Percentiles rank a stretch among this genome's conserved stretches.
Conservation (phyloP, 176 grass and related monocot species). For the Hordeum marinum region DNA sequence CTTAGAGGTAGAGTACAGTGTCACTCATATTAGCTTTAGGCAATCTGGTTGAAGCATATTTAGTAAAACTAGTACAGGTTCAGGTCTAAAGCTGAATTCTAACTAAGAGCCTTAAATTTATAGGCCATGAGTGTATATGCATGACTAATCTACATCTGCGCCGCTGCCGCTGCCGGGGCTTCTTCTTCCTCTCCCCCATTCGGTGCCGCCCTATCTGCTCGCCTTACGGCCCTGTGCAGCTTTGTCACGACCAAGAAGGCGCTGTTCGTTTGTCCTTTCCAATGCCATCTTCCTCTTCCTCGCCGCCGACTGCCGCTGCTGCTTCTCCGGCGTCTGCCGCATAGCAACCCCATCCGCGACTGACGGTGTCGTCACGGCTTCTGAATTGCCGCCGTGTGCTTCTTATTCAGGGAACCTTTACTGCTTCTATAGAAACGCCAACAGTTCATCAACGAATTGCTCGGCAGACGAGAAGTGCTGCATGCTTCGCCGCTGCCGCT, state of each 20-base stretch:
- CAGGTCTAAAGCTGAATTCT: no score
- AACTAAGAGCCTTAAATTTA: no score
- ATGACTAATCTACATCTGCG: no score
- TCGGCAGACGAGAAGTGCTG: no score
- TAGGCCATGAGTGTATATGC: no score
- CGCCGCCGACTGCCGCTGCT: neutral
- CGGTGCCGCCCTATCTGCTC: neutral
- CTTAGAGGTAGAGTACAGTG: no score
- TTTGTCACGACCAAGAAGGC: conserved; percentile 16
- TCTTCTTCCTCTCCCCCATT: neutral
- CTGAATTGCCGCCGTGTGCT: neutral
- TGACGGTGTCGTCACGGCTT: neutral
- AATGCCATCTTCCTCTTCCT: conserved; percentile 29
- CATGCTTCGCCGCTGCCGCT: neutral
- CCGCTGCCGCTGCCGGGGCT: neutral
- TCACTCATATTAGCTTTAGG: no score
- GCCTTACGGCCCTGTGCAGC: neutral
- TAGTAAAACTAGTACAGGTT: no score
- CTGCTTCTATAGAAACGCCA: neutral
- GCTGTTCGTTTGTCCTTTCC: conserved; percentile 26
- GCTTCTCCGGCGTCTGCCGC: neutral
- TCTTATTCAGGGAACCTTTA: neutral
- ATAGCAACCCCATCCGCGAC: neutral
- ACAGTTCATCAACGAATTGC: neutral
- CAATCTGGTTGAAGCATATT: no score